Evolutionary conservation across 1,284 basidiomycete genomes (phyloP).

Genomic region (Ustilago curta): DNA sequence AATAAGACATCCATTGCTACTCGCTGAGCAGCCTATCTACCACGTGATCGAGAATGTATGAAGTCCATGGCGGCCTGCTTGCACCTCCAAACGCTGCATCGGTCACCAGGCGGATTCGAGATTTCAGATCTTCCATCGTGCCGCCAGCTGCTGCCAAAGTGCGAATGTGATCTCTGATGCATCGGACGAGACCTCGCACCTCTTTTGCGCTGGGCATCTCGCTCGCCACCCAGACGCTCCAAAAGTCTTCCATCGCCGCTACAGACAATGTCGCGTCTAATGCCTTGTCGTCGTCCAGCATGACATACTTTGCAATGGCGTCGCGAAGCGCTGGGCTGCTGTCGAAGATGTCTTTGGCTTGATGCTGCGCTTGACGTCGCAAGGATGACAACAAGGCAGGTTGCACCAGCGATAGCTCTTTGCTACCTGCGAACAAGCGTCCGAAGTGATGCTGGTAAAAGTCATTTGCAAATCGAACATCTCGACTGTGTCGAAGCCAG

Average conservation of each 20-base stretch:
- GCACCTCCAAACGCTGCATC: constrained; percentile 29
- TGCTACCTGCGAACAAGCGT: constrained; percentile 12
- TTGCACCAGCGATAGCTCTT: constrained; percentile 26
- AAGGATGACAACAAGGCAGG: constrained; percentile 21
- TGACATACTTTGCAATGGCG: constrained; percentile 12
- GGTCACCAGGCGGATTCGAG: constrained; percentile 13
- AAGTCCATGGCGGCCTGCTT: constrained; percentile 25
- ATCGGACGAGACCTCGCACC: constrained; percentile 19
- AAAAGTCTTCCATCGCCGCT: constrained; percentile 2
- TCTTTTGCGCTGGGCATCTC: constrained; percentile 21
- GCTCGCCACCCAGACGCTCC: constrained; percentile 17
- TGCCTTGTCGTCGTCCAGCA: background rate
- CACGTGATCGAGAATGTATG: constrained; percentile 25
- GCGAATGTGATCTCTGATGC: constrained; percentile 15
- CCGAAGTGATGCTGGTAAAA: constrained; percentile 22
- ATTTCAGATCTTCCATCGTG: background rate
- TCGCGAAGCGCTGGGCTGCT: constrained; percentile 3
- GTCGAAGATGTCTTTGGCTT: constrained; percentile 13
- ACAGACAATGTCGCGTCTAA: background rate
- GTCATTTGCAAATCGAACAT: constrained; percentile 33
- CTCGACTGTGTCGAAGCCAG: constrained; percentile 20
- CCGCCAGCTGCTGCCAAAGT: background rate
- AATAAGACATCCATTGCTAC: background rate
- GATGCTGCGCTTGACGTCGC: constrained; percentile 18
- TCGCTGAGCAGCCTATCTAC: constrained; percentile 5